Evolutionary conservation across 352 stramenopile species (phyloP).

Genomic region (Pythium dissotocum): DNA sequence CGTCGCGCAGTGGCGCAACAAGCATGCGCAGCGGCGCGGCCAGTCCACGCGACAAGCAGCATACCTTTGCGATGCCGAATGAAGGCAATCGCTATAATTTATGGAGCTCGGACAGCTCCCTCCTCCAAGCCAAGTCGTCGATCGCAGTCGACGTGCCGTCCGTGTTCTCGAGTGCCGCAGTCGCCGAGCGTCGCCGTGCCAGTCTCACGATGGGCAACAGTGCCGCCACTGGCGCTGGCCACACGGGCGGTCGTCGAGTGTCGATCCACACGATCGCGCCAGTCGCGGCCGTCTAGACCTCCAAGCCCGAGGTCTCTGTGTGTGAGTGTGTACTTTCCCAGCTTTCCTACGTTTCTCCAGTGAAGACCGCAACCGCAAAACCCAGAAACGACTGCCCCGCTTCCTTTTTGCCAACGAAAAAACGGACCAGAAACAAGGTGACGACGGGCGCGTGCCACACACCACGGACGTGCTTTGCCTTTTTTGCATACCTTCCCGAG

Average conservation of each 20-base stretch:
- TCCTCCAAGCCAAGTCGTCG: not conserved
- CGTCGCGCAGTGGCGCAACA: not conserved
- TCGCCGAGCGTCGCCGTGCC: conserved; percentile 23
- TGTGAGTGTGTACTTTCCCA: not conserved
- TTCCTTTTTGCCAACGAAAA: not conserved
- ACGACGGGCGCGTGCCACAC: not conserved
- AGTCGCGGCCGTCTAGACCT: conserved; percentile 9
- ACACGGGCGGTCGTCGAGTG: conserved; percentile 4
- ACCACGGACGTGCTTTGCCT: not conserved
- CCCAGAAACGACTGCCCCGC: not conserved
- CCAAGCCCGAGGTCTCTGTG: not conserved
- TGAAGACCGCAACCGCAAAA: not conserved
- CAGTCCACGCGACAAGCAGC: not conserved
- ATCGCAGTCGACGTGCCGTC: conserved; percentile 8
- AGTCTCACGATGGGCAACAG: conserved; percentile 19
- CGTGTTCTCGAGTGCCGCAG: conserved; percentile 14
- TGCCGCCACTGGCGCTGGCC: not conserved
- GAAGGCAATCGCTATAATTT: conserved; percentile 29
- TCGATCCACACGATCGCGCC: conserved; percentile 22
- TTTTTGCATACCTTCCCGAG: conserved; percentile 2
- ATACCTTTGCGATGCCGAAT: conserved; percentile 12
- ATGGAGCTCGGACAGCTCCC: conserved; percentile 7
- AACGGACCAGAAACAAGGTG: not conserved
- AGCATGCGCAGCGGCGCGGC: not conserved
- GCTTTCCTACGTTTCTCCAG: not conserved